These are phyloP conservation scores for Dactylellina parvicollis DNA, from an alignment of 2,329 filamentous ascomycete genomes.

Conservation along the genomic window DNA sequence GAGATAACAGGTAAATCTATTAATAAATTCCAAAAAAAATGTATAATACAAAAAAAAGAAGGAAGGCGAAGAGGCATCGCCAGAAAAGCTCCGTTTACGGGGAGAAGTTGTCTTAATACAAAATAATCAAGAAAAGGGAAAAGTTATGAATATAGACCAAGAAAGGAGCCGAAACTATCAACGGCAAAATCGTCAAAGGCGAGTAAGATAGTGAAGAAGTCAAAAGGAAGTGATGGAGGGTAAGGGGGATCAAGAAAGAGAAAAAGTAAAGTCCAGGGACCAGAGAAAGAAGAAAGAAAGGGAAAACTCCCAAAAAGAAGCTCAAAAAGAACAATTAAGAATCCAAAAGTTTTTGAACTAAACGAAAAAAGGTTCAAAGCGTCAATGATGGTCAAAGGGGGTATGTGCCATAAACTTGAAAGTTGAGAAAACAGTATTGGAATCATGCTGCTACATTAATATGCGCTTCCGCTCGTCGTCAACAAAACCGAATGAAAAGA, in stretches of 20 bases:
- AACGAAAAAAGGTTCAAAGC: not conserved
- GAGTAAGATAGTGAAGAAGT: not conserved
- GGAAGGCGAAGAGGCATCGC: not conserved
- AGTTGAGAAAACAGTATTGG: not conserved
- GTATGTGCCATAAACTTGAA: constrained; percentile 11
- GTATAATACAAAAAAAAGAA: constrained; percentile 17
- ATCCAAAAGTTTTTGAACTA: not conserved
- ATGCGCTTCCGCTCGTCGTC: constrained; percentile 22
- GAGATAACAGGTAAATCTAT: not conserved
- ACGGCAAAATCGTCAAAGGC: not conserved
- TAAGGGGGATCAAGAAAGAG: not conserved
- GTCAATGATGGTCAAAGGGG: not conserved
- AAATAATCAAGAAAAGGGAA: not conserved
- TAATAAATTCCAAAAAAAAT: not conserved
- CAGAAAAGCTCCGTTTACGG: not conserved
- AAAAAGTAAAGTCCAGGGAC: not conserved
- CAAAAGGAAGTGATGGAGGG: not conserved
- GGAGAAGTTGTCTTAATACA: constrained; percentile 6
- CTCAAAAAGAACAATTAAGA: not conserved
- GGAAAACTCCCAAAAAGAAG: not conserved
- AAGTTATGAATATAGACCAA: not conserved
- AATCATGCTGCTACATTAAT: constrained; percentile 41
- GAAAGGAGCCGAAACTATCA: constrained; percentile 7
- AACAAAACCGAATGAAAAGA: constrained; percentile 15
- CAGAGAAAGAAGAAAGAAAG: not conserved